A percentile compares a stretch with the other conserved stretches of the same genome.
phyloP scores from a whole-genome alignment of 768 basidiomycete genomes.

The Auriscalpium orientale region DNA sequence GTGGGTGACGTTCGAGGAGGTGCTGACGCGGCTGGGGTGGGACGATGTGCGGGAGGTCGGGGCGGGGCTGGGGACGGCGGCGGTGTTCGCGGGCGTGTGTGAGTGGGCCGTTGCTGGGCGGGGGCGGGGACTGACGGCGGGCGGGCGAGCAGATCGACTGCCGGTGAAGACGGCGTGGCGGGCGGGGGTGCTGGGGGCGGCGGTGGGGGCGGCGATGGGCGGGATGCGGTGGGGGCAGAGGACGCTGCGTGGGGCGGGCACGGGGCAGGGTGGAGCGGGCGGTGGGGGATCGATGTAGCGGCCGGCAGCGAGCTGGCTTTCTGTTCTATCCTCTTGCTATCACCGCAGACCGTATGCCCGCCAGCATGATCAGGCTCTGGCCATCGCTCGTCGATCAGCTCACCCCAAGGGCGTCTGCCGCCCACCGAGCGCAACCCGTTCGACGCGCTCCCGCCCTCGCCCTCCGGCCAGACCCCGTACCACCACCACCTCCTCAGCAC shows the following conservation, averaged over 20 bases:
- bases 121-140: neutral
- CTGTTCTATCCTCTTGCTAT: conserved; percentile 1
- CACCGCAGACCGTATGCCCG: too few species aligned
- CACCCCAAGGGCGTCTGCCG: conserved; percentile 43
- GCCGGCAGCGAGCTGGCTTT: neutral
- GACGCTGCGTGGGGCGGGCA: conserved; percentile 20
- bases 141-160: conserved; percentile 9
- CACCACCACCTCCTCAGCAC: conserved; percentile 11
- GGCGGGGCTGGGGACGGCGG: conserved; percentile 59
- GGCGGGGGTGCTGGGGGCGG: conserved; percentile 41
- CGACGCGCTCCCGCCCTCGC: conserved; percentile 23
- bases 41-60: conserved; percentile 44
- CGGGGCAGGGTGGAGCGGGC: conserved; percentile 16
- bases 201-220: conserved; percentile 49
- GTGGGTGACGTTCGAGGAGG: conserved; percentile 46
- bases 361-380: conserved; percentile 65
- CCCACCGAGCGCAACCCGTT: conserved; percentile 24
- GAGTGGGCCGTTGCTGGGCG: conserved; percentile 13
- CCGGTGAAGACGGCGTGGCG: conserved; percentile 11
- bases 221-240: conserved; percentile 24
- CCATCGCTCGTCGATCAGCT: conserved; percentile 38
- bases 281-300: neutral
- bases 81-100: conserved; percentile 50
- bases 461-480: conserved; percentile 17
- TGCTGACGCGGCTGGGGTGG: conserved; percentile 27